Percentiles rank a stretch among this genome's conserved stretches.
phyloP scores from a whole-genome alignment of 768 basidiomycete species.

The Naganishia randhawae region DNA sequence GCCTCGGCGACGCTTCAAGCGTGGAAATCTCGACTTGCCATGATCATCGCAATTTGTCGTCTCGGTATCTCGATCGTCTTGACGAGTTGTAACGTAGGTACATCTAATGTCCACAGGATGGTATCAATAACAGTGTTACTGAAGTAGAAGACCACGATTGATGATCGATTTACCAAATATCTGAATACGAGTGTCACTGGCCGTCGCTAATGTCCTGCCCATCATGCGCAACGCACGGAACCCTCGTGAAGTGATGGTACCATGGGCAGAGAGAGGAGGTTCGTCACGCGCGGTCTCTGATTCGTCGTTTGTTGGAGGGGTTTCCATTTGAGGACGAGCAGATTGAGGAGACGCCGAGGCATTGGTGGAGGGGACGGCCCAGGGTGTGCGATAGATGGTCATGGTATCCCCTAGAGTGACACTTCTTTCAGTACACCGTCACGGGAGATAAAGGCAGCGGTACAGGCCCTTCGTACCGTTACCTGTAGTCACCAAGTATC shows the following conservation, averaged over 20 bases:
- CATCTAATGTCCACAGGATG: background rate
- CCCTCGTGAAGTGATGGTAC: background rate
- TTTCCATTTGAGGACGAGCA: no score
- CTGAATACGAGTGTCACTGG: conserved; percentile 1
- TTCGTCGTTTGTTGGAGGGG: background rate
- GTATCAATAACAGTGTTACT: background rate
- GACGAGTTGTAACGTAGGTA: background rate
- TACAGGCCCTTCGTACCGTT: no score
- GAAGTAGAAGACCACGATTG: background rate
- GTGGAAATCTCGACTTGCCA: background rate
- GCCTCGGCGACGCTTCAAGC: background rate
- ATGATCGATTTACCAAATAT: conserved; percentile 2
- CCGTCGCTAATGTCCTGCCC: background rate
- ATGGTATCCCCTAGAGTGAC: background rate
- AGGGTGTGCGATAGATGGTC: background rate
- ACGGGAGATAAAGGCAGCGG: no score
- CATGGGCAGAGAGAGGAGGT: background rate
- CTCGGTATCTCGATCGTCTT: background rate
- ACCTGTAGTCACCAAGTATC: conserved; percentile 15
- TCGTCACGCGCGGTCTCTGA: background rate
- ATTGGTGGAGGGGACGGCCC: background rate
- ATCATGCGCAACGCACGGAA: conserved; percentile 8
- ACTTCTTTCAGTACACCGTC: background rate
- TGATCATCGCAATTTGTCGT: conserved; percentile 16
- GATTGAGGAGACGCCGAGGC: background rate